Evolutionary conservation across 176 grass and related monocot species (phyloP).

Genomic region (Puya raimondii): DNA sequence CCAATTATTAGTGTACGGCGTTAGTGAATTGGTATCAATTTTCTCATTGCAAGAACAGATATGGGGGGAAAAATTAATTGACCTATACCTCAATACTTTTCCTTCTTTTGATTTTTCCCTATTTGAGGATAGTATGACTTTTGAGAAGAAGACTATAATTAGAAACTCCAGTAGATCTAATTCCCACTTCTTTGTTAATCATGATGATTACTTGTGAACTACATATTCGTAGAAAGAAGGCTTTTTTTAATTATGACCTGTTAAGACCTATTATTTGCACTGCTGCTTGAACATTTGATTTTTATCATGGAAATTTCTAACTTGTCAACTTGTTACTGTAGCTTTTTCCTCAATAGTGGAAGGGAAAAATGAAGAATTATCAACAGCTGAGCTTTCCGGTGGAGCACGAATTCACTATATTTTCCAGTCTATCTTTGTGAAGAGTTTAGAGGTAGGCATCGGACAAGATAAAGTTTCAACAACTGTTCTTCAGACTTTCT

Average conservation of each 20-base stretch:
- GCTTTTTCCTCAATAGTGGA: conserved; percentile 96
- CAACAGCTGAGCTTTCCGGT: conserved; percentile 89
- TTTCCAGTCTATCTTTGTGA: conserved; percentile 98
- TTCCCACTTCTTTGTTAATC: too few relatives aligned
- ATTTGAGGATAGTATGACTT: neutral
- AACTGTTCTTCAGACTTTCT: neutral
- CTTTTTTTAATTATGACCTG: neutral
- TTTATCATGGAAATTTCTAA: neutral
- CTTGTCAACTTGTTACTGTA: conserved; percentile 12
- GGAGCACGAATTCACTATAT: conserved; percentile 94
- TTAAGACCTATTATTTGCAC: neutral
- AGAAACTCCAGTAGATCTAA: too few relatives aligned
- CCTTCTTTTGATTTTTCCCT: neutral
- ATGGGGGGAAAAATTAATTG: neutral
- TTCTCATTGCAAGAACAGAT: neutral
- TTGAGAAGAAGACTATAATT: neutral
- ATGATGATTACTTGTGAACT: too few relatives aligned
- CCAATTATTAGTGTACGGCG: neutral
- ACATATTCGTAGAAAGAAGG: too few relatives aligned
- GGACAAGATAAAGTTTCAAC: neutral
- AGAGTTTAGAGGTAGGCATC: conserved; percentile 66
- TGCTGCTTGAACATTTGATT: neutral
- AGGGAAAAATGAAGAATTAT: conserved; percentile 66
- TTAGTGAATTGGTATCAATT: neutral
- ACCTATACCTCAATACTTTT: neutral